Evolutionary conservation across 2,329 filamentous ascomycete genomes (phyloP).

Genomic region (Aspergillus udagawae): DNA sequence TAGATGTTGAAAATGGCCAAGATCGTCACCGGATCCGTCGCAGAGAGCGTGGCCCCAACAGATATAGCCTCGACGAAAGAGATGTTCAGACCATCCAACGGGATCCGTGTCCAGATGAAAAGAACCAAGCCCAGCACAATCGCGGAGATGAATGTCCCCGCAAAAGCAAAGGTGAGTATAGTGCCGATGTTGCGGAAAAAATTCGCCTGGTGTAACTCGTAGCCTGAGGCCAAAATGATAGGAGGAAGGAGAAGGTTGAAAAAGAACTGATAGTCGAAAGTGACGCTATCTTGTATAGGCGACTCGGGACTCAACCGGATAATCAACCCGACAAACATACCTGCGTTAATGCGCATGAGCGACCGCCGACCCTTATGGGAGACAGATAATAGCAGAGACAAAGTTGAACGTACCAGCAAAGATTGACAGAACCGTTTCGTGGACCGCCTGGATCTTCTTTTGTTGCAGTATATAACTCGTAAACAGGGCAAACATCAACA

Average conservation of each 20-base stretch:
- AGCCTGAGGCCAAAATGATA: conserved; percentile 94
- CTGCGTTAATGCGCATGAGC: conserved; percentile 43
- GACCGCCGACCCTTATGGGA: not conserved
- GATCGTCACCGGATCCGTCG: conserved; percentile 96
- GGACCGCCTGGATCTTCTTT: conserved; percentile 93
- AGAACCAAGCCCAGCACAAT: conserved; percentile 88
- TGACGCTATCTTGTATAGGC: conserved; percentile 84
- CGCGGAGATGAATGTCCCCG: conserved; percentile 93
- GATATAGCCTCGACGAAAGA: conserved; percentile 94
- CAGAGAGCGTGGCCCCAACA: conserved; percentile 91
- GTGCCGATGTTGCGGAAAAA: conserved; percentile 98
- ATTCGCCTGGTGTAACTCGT: conserved; percentile 96
- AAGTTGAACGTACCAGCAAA: conserved; percentile 67
- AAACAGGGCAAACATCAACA: conserved; percentile 91
- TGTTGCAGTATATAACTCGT: conserved; percentile 96
- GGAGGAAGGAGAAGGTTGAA: conserved; percentile 98
- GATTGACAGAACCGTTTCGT: conserved; percentile 97
- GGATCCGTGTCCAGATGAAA: conserved; percentile 82
- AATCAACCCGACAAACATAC: conserved; percentile 90
- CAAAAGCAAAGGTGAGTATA: conserved; percentile 96
- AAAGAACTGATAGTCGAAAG: conserved; percentile 98
- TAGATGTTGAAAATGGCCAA: conserved; percentile 98
- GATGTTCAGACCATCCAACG: conserved; percentile 79
- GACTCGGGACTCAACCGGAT: conserved; percentile 77
- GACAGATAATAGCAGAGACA: not conserved